A percentile compares a stretch with the other conserved stretches of the same genome.
Conservation (phyloP, 306 rosid species). For the Casuarina glauca region DNA sequence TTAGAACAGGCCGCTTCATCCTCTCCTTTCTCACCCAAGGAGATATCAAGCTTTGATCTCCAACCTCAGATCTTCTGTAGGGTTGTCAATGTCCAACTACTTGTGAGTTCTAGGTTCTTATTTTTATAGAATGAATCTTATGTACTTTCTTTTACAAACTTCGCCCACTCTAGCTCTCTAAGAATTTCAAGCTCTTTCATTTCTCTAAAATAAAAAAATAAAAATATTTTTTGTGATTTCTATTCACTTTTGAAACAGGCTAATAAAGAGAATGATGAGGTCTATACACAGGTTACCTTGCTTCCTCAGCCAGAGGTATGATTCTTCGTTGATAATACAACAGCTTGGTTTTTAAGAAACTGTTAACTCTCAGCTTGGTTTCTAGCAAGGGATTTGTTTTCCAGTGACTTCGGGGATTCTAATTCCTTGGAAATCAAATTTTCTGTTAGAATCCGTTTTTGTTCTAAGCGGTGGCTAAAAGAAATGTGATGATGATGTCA, state of each 20-base stretch:
- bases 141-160: conserved; percentile 21
- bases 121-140: conserved; percentile 1
- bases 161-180: conserved; percentile 7
- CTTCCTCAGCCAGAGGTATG: conserved; percentile 85
- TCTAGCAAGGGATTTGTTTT: conserved; percentile 11
- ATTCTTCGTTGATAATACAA: conserved; percentile 17
- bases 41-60: conserved; percentile 69
- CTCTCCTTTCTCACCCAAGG: conserved; percentile 71
- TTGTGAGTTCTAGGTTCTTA: conserved; percentile 54
- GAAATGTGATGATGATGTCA: conserved; percentile 14
- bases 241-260: conserved; percentile 50
- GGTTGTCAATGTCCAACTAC: conserved; percentile 79
- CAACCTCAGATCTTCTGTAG: conserved; percentile 87
- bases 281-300: conserved; percentile 81
- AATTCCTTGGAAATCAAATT: conserved; percentile 20
- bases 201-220: background rate
- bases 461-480: conserved; percentile 10
- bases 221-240: conserved; percentile 14
- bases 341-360: conserved; percentile 30
- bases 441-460: conserved; percentile 23
- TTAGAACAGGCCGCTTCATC: conserved; percentile 71
- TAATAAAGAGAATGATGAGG: conserved; percentile 96
- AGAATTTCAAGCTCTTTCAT: conserved; percentile 3
- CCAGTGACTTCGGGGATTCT: conserved; percentile 19
- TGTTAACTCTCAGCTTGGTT: conserved; percentile 5